These are phyloP conservation scores for Aspergillus pseudoglaucus DNA, from an alignment of 2,329 filamentous ascomycete species.

Conservation along the genomic window DNA sequence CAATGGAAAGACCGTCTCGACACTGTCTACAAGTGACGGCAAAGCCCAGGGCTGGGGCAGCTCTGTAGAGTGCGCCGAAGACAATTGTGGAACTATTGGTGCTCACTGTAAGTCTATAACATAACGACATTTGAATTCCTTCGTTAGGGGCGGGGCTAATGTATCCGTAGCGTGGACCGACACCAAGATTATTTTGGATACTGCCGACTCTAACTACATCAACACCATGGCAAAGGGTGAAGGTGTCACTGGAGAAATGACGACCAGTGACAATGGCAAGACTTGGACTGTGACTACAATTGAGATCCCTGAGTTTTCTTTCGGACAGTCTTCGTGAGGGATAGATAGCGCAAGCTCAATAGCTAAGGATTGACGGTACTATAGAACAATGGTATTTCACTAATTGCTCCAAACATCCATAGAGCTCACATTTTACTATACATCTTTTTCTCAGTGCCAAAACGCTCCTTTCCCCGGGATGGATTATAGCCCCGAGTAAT, in stretches of 20 bases:
- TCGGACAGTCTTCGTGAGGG: constrained; percentile 3
- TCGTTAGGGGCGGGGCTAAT: neutral
- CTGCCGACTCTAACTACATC: constrained; percentile 27
- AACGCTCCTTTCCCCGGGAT: too few relatives aligned
- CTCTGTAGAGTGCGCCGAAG: constrained; percentile 35
- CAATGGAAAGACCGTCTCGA: constrained; percentile 35
- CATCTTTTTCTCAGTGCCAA: too few relatives aligned
- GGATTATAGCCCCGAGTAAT: too few relatives aligned
- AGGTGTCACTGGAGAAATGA: constrained; percentile 38
- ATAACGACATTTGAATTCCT: neutral
- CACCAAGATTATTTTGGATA: constrained; percentile 33
- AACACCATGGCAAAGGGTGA: constrained; percentile 31
- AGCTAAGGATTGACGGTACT: neutral
- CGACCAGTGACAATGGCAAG: constrained; percentile 36
- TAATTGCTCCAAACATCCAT: too few relatives aligned
- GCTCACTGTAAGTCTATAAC: constrained; percentile 27
- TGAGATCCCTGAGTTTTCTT: constrained; percentile 23
- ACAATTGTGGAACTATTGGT: constrained; percentile 36
- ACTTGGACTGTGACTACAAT: constrained; percentile 41
- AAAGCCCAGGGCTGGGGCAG: constrained; percentile 40
- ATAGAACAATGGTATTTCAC: too few relatives aligned
- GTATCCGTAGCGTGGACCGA: constrained; percentile 29
- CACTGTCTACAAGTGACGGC: constrained; percentile 41
- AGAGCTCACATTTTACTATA: too few relatives aligned
- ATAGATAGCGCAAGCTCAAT: neutral